Evolutionary conservation across 2,329 filamentous ascomycete genomes (phyloP), one percentile per base, ranked within the genome.

Genomic region (Calonectria pseudoturangicola): DNA sequence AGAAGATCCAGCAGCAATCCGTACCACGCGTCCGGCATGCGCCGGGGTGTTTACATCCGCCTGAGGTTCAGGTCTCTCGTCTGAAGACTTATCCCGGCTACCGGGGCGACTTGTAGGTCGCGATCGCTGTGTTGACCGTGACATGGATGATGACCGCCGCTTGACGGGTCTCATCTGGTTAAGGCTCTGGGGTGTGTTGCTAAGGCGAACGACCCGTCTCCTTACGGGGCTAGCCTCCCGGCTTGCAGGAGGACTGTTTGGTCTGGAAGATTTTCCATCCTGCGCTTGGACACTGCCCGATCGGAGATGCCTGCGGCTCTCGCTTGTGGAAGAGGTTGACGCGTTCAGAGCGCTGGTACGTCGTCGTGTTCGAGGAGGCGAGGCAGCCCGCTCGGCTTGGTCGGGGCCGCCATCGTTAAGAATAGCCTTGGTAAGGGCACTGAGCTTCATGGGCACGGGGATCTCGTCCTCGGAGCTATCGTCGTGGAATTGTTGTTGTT

Each of bases 381-480:
- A 88, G 7, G 86, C 81, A 2, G 85, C 81, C 15, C 84, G 82
- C 30, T 83, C 75, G 3, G 78, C 76, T 75, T 81, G 80, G 83
- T 87, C 87, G 10, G 90, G 88, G 4, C 86, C 89, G 51, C 90
- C 90, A 72, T 93, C 91, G 70, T 91, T 91, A 28, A 98, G 88
- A 18, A 98, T 88, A 25, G 95, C 96, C 82, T 97, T 96, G 62
- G 96, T 98, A 77, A 97, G 91, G 79, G 96, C 95, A 82, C 95
- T 98, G 82, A 98, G 93, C 86, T 97, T 97, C 91, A 97, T 95
- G 79, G 95, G 95, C 77, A 95, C 93, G 18, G 94, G 94, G 33
- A 97, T 94, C 84, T 98, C 96, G 80, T 98, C 96, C 84, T 98
- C 96, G 28, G 96, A 98, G 87, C 95, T 98, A 82, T 98, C 96